These are phyloP conservation scores for Pyrrhoderma lamaoense DNA, from an alignment of 1,284 basidiomycete species.

Conservation along the genomic window DNA sequence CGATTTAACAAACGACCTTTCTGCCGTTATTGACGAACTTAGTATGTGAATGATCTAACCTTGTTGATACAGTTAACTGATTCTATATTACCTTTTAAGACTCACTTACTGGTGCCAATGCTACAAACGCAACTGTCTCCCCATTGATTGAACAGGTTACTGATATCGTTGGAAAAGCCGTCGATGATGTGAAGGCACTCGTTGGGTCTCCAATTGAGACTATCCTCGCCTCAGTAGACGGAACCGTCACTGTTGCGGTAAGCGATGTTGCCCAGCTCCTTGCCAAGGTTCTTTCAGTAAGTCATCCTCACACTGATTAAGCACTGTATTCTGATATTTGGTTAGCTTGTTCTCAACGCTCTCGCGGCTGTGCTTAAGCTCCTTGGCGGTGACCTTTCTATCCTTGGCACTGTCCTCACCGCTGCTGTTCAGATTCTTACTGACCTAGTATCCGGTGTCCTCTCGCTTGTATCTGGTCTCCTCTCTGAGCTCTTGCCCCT, in stretches of 20 bases:
- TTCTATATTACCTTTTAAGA: conserved; percentile 21
- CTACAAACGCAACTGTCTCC: conserved; percentile 26
- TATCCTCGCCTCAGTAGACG: conserved; percentile 30
- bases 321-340: neutral
- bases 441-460: conserved; percentile 27
- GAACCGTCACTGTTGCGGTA: conserved; percentile 26
- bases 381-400: conserved; percentile 24
- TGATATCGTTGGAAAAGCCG: conserved; percentile 25
- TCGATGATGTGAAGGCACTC: conserved; percentile 30
- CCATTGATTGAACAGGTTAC: conserved; percentile 28
- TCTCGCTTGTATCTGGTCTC: conserved; percentile 19
- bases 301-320: neutral
- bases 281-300: conserved; percentile 23
- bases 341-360: conserved; percentile 30
- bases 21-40: conserved; percentile 25
- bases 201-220: conserved; percentile 25
- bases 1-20: conserved; percentile 23
- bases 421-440: conserved; percentile 28
- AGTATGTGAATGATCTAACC: too few species aligned
- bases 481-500: conserved; percentile 20
- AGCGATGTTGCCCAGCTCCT: conserved; percentile 28
- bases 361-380: conserved; percentile 31
- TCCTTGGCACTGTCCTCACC: conserved; percentile 25
- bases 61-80: too few species aligned
- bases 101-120: conserved; percentile 26